phyloP scores from a whole-genome alignment of 1,284 basidiomycete species.

The Trichosporon asahii region DNA sequence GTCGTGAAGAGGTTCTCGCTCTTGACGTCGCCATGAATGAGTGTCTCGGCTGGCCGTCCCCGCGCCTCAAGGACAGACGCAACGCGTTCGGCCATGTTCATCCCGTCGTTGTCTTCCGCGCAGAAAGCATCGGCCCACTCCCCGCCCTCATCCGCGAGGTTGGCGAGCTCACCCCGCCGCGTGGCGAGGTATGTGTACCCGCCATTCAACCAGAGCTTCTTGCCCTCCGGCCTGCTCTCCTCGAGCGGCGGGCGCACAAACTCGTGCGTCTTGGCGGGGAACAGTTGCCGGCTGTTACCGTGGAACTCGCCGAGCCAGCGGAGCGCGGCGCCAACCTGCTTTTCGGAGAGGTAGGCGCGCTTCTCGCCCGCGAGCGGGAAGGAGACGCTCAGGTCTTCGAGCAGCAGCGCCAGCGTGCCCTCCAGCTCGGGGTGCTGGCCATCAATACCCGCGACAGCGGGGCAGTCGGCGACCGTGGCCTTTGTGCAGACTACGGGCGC shows the following conservation, averaged over 20 bases:
- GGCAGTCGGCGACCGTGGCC: conserved; percentile 15
- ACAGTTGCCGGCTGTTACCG: background rate
- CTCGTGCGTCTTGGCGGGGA: background rate
- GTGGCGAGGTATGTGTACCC: conserved; percentile 27
- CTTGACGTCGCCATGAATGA: conserved; percentile 28
- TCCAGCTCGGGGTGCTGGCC: background rate
- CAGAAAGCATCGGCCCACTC: conserved; percentile 19
- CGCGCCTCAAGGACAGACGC: conserved; percentile 15
- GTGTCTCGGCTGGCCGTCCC: conserved; percentile 11
- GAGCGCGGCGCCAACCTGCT: conserved; percentile 13
- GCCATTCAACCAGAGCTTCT: conserved; percentile 23
- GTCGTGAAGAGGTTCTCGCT: conserved; percentile 23
- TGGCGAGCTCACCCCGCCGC: conserved; percentile 17
- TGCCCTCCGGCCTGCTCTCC: background rate
- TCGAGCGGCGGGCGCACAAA: conserved; percentile 14
- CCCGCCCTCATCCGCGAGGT: background rate
- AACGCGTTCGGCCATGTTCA: conserved; percentile 3
- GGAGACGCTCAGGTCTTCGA: conserved; percentile 11
- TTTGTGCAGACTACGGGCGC: background rate
- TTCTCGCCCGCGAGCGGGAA: conserved; percentile 20
- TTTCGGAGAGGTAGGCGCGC: conserved; percentile 1
- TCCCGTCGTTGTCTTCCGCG: background rate
- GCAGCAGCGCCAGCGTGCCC: conserved; percentile 13
- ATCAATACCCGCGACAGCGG: conserved; percentile 9
- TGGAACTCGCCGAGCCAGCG: conserved; percentile 19